Conservation (phyloP, 495 filamentous ascomycete genomes). For the Penicillium pulvis region DNA sequence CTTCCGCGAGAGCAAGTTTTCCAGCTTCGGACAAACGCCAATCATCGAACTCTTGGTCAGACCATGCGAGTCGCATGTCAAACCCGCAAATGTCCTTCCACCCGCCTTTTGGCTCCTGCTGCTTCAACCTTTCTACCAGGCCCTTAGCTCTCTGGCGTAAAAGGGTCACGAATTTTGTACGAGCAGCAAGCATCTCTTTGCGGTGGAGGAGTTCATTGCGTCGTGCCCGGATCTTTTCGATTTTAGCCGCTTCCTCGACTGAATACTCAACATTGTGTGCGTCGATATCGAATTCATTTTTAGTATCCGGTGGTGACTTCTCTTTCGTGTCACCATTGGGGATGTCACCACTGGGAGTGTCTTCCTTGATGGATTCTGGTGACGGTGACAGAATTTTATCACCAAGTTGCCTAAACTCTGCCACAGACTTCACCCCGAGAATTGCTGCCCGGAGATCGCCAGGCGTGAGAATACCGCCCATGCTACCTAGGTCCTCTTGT, state of each 20-base stretch:
- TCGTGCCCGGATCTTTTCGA: slow-evolving; percentile 45
- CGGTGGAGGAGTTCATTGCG: slow-evolving; percentile 42
- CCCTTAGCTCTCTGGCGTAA: slow-evolving; percentile 46
- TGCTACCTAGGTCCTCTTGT: slow-evolving; percentile 50
- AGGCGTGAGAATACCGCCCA: slow-evolving; percentile 58
- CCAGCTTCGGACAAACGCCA: slow-evolving; percentile 49
- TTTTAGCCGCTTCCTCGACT: slow-evolving; percentile 39
- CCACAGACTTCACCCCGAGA: slow-evolving; percentile 46
- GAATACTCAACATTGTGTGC: slow-evolving; percentile 40
- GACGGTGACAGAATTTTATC: slow-evolving; percentile 49
- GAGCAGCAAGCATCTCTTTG: slow-evolving; percentile 46
- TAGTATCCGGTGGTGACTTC: slow-evolving; percentile 75
- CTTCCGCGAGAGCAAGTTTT: slow-evolving; percentile 41
- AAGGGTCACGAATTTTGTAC: slow-evolving; percentile 47
- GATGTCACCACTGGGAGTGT: slow-evolving; percentile 10
- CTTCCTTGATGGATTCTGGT: slow-evolving; percentile 25
- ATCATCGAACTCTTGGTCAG: slow-evolving; percentile 62
- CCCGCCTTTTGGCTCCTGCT: slow-evolving; percentile 51
- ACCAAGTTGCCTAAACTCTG: slow-evolving; percentile 61
- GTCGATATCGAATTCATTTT: slow-evolving; percentile 57
- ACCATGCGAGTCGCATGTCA: slow-evolving; percentile 61
- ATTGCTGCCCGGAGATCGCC: slow-evolving; percentile 59
- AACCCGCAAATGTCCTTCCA: slow-evolving; percentile 70
- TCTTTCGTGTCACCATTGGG: slow-evolving; percentile 36
- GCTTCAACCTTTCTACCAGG: slow-evolving; percentile 49